These are phyloP conservation scores for Onygena corvina DNA, from an alignment of 2,329 filamentous ascomycete genomes.

Conservation along the genomic window DNA sequence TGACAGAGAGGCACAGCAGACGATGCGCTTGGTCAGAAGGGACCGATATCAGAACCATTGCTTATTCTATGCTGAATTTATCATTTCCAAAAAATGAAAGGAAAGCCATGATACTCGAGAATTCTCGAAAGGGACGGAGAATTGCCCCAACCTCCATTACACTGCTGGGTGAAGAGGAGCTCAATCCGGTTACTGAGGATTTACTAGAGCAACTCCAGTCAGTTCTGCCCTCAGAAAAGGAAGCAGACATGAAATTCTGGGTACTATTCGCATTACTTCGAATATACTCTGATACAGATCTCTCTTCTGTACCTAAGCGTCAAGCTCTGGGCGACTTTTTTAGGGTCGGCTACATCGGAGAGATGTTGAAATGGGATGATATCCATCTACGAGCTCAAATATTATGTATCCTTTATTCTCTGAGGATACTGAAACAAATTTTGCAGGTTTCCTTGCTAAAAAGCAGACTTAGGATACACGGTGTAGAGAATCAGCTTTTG, in stretches of 20 bases:
- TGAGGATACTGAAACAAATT: conserved; percentile 48
- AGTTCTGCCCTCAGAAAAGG: conserved; percentile 13
- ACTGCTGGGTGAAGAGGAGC: conserved; percentile 18
- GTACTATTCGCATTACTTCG: conserved; percentile 26
- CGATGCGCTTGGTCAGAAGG: conserved; percentile 48
- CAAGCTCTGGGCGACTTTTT: conserved; percentile 23
- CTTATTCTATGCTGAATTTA: conserved; percentile 43
- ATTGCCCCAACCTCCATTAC: conserved; percentile 23
- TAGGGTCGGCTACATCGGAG: conserved; percentile 20
- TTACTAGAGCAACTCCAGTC: conserved; percentile 20
- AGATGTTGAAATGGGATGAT: conserved; percentile 43
- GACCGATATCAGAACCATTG: conserved; percentile 39
- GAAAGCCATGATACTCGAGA: conserved; percentile 22
- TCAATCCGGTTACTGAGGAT: conserved; percentile 14
- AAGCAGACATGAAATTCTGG: conserved; percentile 21
- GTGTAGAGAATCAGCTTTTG: conserved; percentile 9
- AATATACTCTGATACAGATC: conserved; percentile 18
- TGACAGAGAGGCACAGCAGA: conserved; percentile 46
- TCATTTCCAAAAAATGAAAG: conserved; percentile 20
- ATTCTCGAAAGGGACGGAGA: conserved; percentile 27
- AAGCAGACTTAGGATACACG: neutral
- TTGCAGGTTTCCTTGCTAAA: conserved; percentile 25
- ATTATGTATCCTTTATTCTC: conserved; percentile 50
- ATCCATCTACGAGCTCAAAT: conserved; percentile 52
- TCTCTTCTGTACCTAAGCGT: conserved; percentile 14